Conservation (phyloP, 495 filamentous ascomycete genomes). For the Penicillium flavigenum region DNA sequence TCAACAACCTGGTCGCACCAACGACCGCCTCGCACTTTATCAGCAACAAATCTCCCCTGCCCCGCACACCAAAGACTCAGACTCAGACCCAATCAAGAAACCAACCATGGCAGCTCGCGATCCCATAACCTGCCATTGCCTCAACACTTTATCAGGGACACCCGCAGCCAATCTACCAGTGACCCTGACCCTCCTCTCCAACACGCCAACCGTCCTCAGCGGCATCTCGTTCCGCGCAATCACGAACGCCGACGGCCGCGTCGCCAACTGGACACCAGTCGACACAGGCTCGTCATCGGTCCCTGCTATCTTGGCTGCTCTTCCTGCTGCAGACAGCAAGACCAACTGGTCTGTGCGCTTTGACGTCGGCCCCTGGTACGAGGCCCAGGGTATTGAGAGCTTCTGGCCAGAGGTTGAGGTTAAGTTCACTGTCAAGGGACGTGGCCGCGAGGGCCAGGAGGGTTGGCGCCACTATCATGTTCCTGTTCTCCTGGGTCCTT, state of each 20-base stretch:
- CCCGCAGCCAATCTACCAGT: constrained; percentile 59
- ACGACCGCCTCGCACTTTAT: constrained; percentile 40
- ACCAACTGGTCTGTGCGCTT: constrained; percentile 74
- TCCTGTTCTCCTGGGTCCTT: constrained; percentile 83
- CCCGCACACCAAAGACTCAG: constrained; percentile 20
- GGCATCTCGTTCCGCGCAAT: constrained; percentile 57
- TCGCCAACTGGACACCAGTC: constrained; percentile 70
- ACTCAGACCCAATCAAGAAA: constrained; percentile 24
- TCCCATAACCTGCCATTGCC: constrained; percentile 75
- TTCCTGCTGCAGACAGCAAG: constrained; percentile 40
- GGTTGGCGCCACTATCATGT: constrained; percentile 85
- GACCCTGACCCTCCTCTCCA: constrained; percentile 50
- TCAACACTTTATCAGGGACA: constrained; percentile 65
- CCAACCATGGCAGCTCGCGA: constrained; percentile 52
- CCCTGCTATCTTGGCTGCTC: constrained; percentile 48
- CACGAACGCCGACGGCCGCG: constrained; percentile 85
- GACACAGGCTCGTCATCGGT: constrained; percentile 46
- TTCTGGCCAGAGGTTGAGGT: constrained; percentile 94
- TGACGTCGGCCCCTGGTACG: constrained; percentile 75
- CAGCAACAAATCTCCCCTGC: constrained; percentile 35
- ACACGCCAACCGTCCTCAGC: constrained; percentile 28
- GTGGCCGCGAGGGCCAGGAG: constrained; percentile 55
- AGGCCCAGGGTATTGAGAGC: constrained; percentile 62
- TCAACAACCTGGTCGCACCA: constrained; percentile 29
- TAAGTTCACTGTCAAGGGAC: constrained; percentile 68